A percentile compares a stretch with the other conserved stretches of the same genome.
Conservation (phyloP, 208 protist species). For the Leishmania aethiopica region DNA sequence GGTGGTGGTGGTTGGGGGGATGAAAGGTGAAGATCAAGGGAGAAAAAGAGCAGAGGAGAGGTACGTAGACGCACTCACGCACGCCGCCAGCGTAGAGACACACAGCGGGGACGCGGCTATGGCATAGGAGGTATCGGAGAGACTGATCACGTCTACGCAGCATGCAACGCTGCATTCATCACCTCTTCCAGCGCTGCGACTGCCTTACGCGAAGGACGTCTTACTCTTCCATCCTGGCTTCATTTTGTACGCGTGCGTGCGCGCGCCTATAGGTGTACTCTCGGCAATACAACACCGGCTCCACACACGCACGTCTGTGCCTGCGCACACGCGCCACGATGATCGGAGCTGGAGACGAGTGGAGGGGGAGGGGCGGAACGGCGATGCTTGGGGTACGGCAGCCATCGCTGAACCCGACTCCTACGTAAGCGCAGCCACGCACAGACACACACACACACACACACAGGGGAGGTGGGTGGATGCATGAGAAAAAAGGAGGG, state of each 20-base stretch:
- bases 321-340: not conserved
- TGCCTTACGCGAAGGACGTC: not conserved
- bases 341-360: not conserved
- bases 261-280: not conserved
- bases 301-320: not conserved
- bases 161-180: not conserved
- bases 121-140: not conserved
- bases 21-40: not conserved
- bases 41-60: not conserved
- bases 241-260: not conserved
- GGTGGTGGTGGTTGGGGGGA: not conserved
- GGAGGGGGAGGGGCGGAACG: not conserved
- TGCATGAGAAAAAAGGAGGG: too few relatives aligned
- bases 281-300: not conserved
- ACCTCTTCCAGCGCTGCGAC: not conserved
- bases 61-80: not conserved
- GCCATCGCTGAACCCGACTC: not conserved
- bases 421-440: not conserved
- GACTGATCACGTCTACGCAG: not conserved
- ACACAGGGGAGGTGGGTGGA: not conserved
- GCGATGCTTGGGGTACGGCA: not conserved
- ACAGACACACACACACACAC: not conserved
- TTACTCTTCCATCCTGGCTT: not conserved
- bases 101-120: not conserved
- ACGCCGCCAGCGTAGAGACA: not conserved